phyloP scores from a whole-genome alignment of 106 monocot genomes.

The Allium sativum region DNA sequence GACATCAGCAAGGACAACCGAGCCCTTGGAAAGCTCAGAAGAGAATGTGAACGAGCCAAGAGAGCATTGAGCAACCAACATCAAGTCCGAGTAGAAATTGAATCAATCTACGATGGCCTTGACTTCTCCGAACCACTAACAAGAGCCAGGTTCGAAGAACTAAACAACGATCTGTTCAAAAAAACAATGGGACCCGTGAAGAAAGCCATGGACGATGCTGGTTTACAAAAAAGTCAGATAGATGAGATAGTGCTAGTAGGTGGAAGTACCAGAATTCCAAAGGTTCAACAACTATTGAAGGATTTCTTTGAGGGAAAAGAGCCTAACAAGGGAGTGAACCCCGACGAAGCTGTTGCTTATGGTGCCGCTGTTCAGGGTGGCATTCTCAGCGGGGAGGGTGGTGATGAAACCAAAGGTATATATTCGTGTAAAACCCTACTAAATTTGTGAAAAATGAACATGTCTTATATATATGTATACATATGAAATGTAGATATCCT shows the following conservation, averaged over 20 bases:
- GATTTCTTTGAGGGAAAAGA: conserved; percentile 31
- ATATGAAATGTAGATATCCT: conserved; percentile 14
- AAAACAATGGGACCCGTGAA: conserved; percentile 29
- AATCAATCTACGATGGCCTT: conserved; percentile 19
- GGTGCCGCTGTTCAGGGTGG: conserved; percentile 26
- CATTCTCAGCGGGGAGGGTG: conserved; percentile 31
- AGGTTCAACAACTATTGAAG: conserved; percentile 32
- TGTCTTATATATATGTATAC: neutral
- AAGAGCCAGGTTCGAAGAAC: conserved; percentile 20
- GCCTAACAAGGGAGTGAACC: conserved; percentile 28
- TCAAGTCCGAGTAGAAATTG: conserved; percentile 27
- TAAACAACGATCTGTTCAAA: conserved; percentile 30
- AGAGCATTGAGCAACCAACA: conserved; percentile 32
- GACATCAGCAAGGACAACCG: conserved; percentile 38
- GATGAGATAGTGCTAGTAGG: conserved; percentile 31
- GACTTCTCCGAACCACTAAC: conserved; percentile 29
- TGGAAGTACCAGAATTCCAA: conserved; percentile 30
- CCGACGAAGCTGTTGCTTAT: conserved; percentile 25
- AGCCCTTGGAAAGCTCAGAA: conserved; percentile 34
- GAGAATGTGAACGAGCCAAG: conserved; percentile 34
- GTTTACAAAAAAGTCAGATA: conserved; percentile 26
- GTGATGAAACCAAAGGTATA: conserved; percentile 29
- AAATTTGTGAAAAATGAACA: neutral
- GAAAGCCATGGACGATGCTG: conserved; percentile 27
- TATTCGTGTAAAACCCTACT: neutral